phyloP scores from a whole-genome alignment of 306 rosid species.

The Malus domestica region DNA sequence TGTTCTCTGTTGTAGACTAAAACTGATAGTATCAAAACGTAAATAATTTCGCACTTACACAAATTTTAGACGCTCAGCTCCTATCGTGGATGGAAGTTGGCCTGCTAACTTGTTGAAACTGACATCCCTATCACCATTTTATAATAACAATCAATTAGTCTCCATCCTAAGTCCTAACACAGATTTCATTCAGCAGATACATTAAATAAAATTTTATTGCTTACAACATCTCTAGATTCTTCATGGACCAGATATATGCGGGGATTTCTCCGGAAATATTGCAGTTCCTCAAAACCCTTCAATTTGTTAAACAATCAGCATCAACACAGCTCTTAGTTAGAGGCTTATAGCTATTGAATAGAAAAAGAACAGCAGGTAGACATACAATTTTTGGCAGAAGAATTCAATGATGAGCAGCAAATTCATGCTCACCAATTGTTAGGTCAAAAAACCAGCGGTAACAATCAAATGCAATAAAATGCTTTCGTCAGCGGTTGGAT shows the following conservation, averaged over 20 bases:
- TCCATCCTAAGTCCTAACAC: neutral
- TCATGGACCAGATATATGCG: slow-evolving; percentile 43
- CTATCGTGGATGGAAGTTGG: neutral
- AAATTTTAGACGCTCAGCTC: neutral
- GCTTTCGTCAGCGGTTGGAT: no score
- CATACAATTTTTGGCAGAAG: no score
- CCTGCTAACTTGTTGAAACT: slow-evolving; percentile 27
- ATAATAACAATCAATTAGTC: neutral
- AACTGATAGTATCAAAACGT: no score
- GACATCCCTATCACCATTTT: slow-evolving; percentile 4
- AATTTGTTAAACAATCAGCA: neutral
- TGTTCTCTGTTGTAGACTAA: no score
- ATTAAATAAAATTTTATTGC: slow-evolving; percentile 12
- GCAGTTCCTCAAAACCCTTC: slow-evolving; percentile 71
- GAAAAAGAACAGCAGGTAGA: neutral
- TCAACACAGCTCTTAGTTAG: neutral
- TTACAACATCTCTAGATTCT: slow-evolving; percentile 44
- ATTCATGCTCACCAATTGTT: no score
- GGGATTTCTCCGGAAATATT: slow-evolving; percentile 63
- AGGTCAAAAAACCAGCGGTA: no score
- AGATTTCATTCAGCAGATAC: neutral
- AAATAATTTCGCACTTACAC: slow-evolving; percentile 2
- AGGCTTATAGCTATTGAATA: neutral
- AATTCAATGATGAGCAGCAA: no score
- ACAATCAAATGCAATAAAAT: no score